phyloP scores from a whole-genome alignment of 768 basidiomycete genomes.

The Mycena chlorophos region DNA sequence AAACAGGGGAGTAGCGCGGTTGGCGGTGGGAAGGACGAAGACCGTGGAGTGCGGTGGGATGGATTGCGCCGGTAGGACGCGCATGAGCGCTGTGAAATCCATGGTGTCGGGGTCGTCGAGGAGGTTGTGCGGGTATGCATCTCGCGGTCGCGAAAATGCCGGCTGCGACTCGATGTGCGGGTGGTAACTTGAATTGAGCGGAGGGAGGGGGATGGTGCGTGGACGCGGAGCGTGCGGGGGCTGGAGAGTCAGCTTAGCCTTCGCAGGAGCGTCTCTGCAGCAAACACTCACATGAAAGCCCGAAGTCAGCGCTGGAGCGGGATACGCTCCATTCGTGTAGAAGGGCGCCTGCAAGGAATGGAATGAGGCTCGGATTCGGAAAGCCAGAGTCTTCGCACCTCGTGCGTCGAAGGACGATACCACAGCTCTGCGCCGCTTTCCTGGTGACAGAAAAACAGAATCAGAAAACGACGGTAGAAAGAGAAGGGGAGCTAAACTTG shows the following conservation, averaged over 20 bases:
- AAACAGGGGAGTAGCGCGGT: background rate
- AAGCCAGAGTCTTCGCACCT: too few relatives aligned
- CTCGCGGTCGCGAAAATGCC: background rate
- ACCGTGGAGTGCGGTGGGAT: background rate
- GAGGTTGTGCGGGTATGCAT: background rate
- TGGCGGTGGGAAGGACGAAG: background rate
- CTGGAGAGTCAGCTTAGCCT: background rate
- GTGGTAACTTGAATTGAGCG: background rate
- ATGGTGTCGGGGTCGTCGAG: background rate
- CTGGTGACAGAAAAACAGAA: background rate
- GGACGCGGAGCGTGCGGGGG: background rate
- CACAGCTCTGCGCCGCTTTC: background rate
- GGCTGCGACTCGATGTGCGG: background rate
- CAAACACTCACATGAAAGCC: background rate
- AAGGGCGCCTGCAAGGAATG: too few relatives aligned
- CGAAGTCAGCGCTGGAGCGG: background rate
- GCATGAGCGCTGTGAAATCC: background rate
- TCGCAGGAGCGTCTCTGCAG: background rate
- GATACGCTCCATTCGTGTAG: too few relatives aligned
- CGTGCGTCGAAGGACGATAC: background rate
- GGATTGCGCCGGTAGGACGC: background rate
- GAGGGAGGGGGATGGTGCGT: background rate
- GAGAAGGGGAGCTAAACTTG: background rate
- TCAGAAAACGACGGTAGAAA: background rate
- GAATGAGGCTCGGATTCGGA: too few relatives aligned